Conservation (phyloP, 2,329 filamentous ascomycete genomes). For the Trichoderma aggressivum region DNA sequence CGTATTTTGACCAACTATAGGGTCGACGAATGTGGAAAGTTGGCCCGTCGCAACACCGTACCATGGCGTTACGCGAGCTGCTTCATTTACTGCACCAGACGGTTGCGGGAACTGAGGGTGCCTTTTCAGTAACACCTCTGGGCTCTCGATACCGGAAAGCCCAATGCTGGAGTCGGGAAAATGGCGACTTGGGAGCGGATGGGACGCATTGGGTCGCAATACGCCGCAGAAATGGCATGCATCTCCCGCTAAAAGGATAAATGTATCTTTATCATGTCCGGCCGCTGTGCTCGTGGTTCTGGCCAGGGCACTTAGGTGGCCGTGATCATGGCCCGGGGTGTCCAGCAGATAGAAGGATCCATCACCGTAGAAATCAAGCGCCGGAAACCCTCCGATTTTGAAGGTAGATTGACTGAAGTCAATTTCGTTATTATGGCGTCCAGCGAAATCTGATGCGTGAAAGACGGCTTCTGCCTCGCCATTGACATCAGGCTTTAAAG, state of each 20-base stretch:
- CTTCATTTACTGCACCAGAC: neutral
- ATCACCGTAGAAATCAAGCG: slow-evolving; percentile 41
- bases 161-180: neutral
- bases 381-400: slow-evolving; percentile 35
- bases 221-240: slow-evolving; percentile 20
- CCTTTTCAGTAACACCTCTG: neutral
- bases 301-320: slow-evolving; percentile 25
- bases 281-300: slow-evolving; percentile 16
- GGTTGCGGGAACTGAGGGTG: neutral
- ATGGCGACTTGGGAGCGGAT: neutral
- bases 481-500: slow-evolving; percentile 21
- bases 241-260: slow-evolving; percentile 26
- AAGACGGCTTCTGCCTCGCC: slow-evolving; percentile 14
- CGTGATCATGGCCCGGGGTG: slow-evolving; percentile 24
- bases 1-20: neutral
- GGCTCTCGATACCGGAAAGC: neutral
- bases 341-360: slow-evolving; percentile 42
- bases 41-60: neutral
- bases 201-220: neutral
- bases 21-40: neutral
- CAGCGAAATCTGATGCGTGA: slow-evolving; percentile 22
- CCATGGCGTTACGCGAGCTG: neutral
- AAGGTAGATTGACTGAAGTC: slow-evolving; percentile 21
- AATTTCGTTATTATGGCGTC: slow-evolving; percentile 20
- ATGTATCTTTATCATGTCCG: slow-evolving; percentile 17